Percentiles rank a stretch among this genome's conserved stretches.
These are phyloP conservation scores for Lantana camara DNA, from an alignment of 257 asterid species.

Conservation along the genomic window DNA sequence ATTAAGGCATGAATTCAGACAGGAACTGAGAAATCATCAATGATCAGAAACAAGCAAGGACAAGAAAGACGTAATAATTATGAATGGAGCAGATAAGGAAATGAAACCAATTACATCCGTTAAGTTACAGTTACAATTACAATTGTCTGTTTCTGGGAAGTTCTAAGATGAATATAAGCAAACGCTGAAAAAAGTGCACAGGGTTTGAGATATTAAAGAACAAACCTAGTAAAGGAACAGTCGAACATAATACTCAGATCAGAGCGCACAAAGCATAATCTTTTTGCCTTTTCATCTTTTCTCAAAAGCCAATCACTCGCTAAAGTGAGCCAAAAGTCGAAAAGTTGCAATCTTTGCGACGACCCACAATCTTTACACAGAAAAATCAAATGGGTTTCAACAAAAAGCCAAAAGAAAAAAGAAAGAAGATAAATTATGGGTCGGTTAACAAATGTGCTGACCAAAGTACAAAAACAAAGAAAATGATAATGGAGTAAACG, in stretches of 20 bases:
- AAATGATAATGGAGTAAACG: not conserved
- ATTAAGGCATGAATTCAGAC: conserved; percentile 34
- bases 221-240: conserved; percentile 24
- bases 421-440: not conserved
- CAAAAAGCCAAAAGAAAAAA: conserved; percentile 5
- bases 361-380: conserved; percentile 12
- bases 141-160: conserved; percentile 40
- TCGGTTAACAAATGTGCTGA: not conserved
- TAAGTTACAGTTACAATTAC: conserved; percentile 26
- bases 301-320: conserved; percentile 15
- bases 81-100: conserved; percentile 37
- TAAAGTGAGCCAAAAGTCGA: conserved; percentile 29
- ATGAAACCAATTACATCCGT: conserved; percentile 25
- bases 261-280: conserved; percentile 41
- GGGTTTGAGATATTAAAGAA: not conserved
- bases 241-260: conserved; percentile 35
- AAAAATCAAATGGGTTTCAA: conserved; percentile 30
- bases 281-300: conserved; percentile 36
- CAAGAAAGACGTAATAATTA: conserved; percentile 24
- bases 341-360: conserved; percentile 47
- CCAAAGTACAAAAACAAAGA: conserved; percentile 1
- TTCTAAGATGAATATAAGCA: conserved; percentile 41
- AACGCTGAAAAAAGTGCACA: conserved; percentile 24
- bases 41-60: conserved; percentile 36
- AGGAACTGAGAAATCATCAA: conserved; percentile 40